Base-by-base conservation (phyloP, 371 early-diverging fungal genomes). In the Mucor irregularis region DNA sequence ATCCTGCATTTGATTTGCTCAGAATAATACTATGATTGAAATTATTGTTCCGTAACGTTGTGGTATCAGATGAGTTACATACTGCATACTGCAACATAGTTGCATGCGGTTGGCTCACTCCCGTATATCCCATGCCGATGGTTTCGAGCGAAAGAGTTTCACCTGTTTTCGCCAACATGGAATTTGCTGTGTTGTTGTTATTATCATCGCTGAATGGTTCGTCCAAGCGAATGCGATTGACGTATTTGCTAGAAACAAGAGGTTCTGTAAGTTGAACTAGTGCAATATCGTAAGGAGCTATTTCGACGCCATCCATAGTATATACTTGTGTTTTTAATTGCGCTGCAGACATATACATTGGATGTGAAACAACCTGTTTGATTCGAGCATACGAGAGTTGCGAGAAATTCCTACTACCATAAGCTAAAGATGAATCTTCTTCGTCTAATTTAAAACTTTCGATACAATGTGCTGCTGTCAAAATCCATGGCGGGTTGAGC, bases 381-480 rank as follows among this genome's bases (percentile, higher is more conserved):
- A 59, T 53, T 14, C 45, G 39, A 28, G 59, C 49, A 19, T 54
- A 49, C 0, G 26, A 24, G 29, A 24, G 48, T 21, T 37, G 10
- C 3, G 37, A 10, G 17, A 21, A 50, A 17, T 62, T 35, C 13
- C 21, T 26, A 19, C 25, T 42, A 8, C 61, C 66, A 48, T 48
- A 55, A n/a, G 39, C 54, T 3, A 52, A 44, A 9, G 60, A 39
- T 16, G 33, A 29, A 3, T 11, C 21, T 11, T 44, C 11, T 11
- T 31, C 16, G 10, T 29, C 28, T 13, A 39, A 29, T 31, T 22
- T 25, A 3, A 24, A 5, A 43, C 30, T 34, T 28, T 49, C 43
- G 5, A 61, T 22, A 49, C 73, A 73, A 43, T 73, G 73, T 5
- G 64, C 67, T 7, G 73, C 73, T 22, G 71, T 74, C 26, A 74